Evolutionary conservation across 2,329 filamentous ascomycete genomes (phyloP), one percentile per base, ranked within the genome.

Genomic region (Claviceps arundinis): DNA sequence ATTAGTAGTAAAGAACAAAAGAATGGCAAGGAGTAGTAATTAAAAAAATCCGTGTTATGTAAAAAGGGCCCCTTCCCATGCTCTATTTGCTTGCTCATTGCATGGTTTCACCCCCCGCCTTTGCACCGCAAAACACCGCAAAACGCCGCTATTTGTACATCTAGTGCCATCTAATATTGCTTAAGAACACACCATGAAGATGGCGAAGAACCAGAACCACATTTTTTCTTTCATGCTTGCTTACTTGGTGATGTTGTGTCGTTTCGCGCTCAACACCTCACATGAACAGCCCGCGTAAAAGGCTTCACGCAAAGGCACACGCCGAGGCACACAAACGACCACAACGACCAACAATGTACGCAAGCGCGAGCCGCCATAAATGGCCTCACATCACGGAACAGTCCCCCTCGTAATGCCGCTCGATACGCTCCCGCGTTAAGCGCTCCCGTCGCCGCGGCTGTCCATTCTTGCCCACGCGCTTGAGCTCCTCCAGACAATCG

Each of bases 401-500:
- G 57, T 96, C 89, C 50, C 88, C 89, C 58, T 96, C 89, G 62
- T 93, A 87, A 65, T 91, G 87, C 65, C 83, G 86, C 62, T 85
- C 85, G 52, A 87, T 81, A 57, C 89, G 87, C 58, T 84, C 91
- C 53, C 91, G 79, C 8, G 86, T 90, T 55, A 96, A 80, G 52
- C 84, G 81, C 61, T 90, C 87, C 51, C 87, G 78, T 51, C 82
- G 81, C 63, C 87, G 88, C 56, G 86, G 81, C 7, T 50, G 59
- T 48, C 70, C 75, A 41, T 83, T 86, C 44, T 81, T 82, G 24
- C 88, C 88, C 2, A 84, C 82, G 56, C 82, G 80, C 70, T 94
- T 95, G 51, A 98, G 77, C 59, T 97, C 93, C 64, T 97, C 91
- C 5, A 98, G 78, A 47, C 91, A 81, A 63, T 96, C 89, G 53